Evolutionary conservation across 2,329 filamentous ascomycete species (phyloP).

Genomic region (Cadophora malorum): DNA sequence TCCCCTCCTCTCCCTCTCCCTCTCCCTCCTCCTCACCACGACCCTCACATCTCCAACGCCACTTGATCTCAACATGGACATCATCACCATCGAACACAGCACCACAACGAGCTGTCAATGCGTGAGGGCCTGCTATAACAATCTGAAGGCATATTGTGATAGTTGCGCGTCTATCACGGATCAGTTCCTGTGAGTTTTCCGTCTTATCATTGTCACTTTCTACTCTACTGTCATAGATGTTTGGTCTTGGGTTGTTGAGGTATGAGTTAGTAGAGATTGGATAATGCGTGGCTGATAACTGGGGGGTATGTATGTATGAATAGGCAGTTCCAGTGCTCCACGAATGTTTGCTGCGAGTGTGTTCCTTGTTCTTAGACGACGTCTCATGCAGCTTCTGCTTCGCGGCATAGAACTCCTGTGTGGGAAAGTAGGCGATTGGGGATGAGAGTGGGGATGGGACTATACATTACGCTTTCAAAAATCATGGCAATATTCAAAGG

Average conservation of each 20-base stretch:
- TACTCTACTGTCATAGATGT: too few relatives aligned
- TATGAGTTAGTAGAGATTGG: background rate
- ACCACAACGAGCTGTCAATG: background rate
- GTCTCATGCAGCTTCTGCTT: too few relatives aligned
- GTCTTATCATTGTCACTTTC: too few relatives aligned
- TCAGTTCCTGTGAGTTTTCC: slow-evolving; percentile 11
- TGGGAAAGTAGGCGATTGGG: too few relatives aligned
- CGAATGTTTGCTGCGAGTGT: slow-evolving; percentile 21
- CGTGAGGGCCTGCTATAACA: slow-evolving; percentile 7
- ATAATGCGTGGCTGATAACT: background rate
- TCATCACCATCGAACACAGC: background rate
- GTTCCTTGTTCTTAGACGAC: background rate
- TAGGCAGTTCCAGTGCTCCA: slow-evolving; percentile 14
- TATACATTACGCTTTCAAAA: too few relatives aligned
- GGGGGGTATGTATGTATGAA: too few relatives aligned
- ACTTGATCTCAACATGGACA: background rate
- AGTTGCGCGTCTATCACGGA: slow-evolving; percentile 5
- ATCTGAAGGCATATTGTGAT: slow-evolving; percentile 12
- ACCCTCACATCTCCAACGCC: background rate
- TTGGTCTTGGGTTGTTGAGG: too few relatives aligned
- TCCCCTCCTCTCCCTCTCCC: background rate
- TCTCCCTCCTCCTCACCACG: slow-evolving; percentile 11
- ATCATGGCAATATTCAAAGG: too few relatives aligned
- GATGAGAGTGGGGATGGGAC: too few relatives aligned
- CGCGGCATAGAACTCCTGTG: too few relatives aligned